Percentiles rank a stretch among this genome's conserved stretches.
Evolutionary conservation across 2,329 filamentous ascomycete genomes (phyloP).

Genomic region (Pyrenochaeta sp.): DNA sequence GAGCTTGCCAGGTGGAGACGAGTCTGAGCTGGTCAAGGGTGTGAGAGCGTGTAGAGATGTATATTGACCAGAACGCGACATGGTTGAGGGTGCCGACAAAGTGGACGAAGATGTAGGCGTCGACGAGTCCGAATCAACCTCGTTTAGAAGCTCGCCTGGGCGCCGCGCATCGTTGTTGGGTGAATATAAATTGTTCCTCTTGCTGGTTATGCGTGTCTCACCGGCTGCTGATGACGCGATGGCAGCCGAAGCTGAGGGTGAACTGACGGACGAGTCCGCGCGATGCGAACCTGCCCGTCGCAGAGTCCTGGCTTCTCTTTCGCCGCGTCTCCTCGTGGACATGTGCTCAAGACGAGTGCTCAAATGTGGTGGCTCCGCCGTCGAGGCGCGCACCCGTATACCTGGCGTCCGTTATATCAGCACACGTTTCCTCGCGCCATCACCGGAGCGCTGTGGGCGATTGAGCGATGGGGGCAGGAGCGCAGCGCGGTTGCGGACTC

Average conservation of each 20-base stretch:
- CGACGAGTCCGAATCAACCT: slow-evolving; percentile 76
- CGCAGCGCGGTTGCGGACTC: slow-evolving; percentile 22
- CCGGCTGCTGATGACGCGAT: slow-evolving; percentile 21
- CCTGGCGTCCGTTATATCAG: slow-evolving; percentile 48
- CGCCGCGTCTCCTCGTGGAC: slow-evolving; percentile 57
- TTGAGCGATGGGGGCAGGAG: slow-evolving; percentile 15
- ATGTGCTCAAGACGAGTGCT: slow-evolving; percentile 73
- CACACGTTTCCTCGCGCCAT: slow-evolving; percentile 34
- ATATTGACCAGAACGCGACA: slow-evolving; percentile 64
- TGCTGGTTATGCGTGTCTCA: slow-evolving; percentile 21
- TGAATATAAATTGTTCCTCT: slow-evolving; percentile 30
- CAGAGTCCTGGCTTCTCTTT: slow-evolving; percentile 25
- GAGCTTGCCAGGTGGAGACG: slow-evolving; percentile 67
- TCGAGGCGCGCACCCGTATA: slow-evolving; percentile 81
- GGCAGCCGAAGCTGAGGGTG: slow-evolving; percentile 20
- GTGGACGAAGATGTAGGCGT: slow-evolving; percentile 67
- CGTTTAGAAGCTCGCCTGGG: slow-evolving; percentile 71
- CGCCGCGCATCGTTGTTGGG: slow-evolving; percentile 42
- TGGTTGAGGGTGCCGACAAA: slow-evolving; percentile 67
- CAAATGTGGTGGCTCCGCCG: slow-evolving; percentile 82
- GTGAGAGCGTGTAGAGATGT: slow-evolving; percentile 66
- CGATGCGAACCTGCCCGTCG: slow-evolving; percentile 38
- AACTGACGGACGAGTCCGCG: slow-evolving; percentile 32
- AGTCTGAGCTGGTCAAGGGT: slow-evolving; percentile 72
- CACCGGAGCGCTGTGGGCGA: slow-evolving; percentile 29